Conservation (phyloP, 1,139 yeast species). For the Geotrichum siamense region DNA sequence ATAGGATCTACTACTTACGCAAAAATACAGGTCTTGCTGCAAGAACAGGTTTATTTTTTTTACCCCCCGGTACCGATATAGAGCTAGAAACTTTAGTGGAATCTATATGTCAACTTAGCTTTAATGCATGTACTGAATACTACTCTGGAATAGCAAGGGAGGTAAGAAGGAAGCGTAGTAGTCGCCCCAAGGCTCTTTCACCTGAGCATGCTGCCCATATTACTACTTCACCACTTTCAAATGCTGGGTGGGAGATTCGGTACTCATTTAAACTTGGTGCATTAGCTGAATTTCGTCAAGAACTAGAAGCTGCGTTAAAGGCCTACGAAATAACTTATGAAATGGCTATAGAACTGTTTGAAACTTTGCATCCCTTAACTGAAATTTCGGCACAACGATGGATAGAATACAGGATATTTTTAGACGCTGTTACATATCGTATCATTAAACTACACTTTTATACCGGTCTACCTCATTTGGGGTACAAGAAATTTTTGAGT, state of each 20-base stretch:
- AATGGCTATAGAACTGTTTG: conserved; percentile 38
- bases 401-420: conserved; percentile 42
- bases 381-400: conserved; percentile 30
- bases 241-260: conserved; percentile 43
- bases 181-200: conserved; percentile 20
- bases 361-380: conserved; percentile 24
- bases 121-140: conserved; percentile 39
- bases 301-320: conserved; percentile 42
- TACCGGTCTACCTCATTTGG: conserved; percentile 51
- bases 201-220: conserved; percentile 16
- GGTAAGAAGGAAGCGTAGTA: conserved; percentile 32
- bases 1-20: conserved; percentile 38
- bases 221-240: conserved; percentile 26
- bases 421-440: conserved; percentile 58
- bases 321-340: conserved; percentile 47
- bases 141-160: conserved; percentile 37
- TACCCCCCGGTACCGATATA: conserved; percentile 37
- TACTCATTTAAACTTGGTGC: conserved; percentile 45
- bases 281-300: conserved; percentile 43
- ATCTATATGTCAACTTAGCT: conserved; percentile 37
- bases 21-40: conserved; percentile 40
- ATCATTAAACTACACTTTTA: conserved; percentile 57
- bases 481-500: conserved; percentile 55
- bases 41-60: conserved; percentile 39
- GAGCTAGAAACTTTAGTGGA: conserved; percentile 39